Evolutionary conservation across 768 basidiomycete genomes (phyloP).

Genomic region (Suillus ampliporus): DNA sequence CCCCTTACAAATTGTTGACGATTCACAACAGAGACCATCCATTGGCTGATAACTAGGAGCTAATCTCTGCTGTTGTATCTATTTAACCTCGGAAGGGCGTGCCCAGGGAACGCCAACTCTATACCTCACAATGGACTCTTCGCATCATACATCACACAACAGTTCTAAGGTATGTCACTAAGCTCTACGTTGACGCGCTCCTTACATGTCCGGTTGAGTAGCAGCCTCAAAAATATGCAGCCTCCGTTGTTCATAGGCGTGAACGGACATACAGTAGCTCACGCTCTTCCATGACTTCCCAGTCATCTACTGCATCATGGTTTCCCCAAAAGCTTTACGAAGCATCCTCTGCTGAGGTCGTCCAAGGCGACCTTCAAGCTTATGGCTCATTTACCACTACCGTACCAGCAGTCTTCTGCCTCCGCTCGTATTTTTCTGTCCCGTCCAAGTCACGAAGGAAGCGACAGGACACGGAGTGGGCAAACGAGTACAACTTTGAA

Average conservation of each 20-base stretch:
- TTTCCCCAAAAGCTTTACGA: conserved; percentile 28
- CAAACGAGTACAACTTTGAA: conserved; percentile 24
- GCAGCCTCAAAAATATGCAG: neutral
- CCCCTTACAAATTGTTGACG: neutral
- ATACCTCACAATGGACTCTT: neutral
- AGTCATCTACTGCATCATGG: conserved; percentile 30
- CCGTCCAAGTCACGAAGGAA: conserved; percentile 12
- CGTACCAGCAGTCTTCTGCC: conserved; percentile 36
- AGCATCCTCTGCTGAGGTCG: conserved; percentile 27
- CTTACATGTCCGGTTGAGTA: neutral
- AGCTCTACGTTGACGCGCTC: too few species aligned
- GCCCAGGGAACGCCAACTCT: neutral
- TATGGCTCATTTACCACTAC: conserved; percentile 50
- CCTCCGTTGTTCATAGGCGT: neutral
- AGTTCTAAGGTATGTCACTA: neutral
- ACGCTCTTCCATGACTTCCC: conserved; percentile 27
- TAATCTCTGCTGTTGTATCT: neutral
- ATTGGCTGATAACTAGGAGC: conserved; percentile 3
- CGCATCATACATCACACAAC: neutral
- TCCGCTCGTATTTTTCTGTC: conserved; percentile 29
- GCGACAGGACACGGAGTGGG: conserved; percentile 7
- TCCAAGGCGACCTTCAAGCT: conserved; percentile 31
- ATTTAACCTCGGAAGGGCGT: neutral
- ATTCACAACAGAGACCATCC: neutral
- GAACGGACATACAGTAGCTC: conserved; percentile 27